phyloP scores from a whole-genome alignment of 2,329 filamentous ascomycete species.

The Pleomassaria siparia region DNA sequence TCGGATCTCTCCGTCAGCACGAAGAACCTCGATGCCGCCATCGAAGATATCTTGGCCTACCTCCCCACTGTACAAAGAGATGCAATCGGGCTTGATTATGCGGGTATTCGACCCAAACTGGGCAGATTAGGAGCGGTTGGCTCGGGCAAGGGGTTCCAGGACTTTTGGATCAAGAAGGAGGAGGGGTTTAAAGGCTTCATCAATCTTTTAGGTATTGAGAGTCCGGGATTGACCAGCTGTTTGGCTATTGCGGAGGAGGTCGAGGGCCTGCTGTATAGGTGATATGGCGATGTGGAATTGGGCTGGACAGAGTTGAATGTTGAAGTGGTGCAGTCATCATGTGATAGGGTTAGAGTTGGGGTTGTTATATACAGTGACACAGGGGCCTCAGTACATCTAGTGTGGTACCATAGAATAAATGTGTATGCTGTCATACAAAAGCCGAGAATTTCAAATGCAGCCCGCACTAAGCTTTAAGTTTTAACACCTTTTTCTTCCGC shows the following conservation, averaged over 20 bases:
- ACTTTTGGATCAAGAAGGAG: conserved; percentile 80
- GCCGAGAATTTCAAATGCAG: too few species aligned
- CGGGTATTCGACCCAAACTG: conserved; percentile 88
- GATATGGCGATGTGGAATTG: too few species aligned
- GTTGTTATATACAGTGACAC: too few species aligned
- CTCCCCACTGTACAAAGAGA: conserved; percentile 70
- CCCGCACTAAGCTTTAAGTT: too few species aligned
- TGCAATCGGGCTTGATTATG: conserved; percentile 78
- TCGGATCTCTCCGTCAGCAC: conserved; percentile 69
- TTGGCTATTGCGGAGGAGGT: conserved; percentile 85
- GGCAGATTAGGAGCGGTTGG: conserved; percentile 61
- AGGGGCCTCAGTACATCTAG: too few species aligned
- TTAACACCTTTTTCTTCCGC: too few species aligned
- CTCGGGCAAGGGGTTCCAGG: conserved; percentile 70
- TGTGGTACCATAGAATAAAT: too few species aligned
- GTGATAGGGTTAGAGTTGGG: too few species aligned
- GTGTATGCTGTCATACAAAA: too few species aligned
- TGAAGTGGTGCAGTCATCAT: too few species aligned
- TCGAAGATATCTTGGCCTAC: conserved; percentile 76
- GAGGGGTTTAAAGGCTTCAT: conserved; percentile 80
- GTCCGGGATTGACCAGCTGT: conserved; percentile 83
- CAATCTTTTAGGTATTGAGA: conserved; percentile 90
- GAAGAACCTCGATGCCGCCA: conserved; percentile 64
- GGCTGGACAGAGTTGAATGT: too few species aligned
- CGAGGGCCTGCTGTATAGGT: conserved; percentile 54